Percentiles rank a stretch among this genome's conserved stretches.
Evolutionary conservation across 495 filamentous ascomycete species (phyloP).

Genomic region (Poronia punctata): DNA sequence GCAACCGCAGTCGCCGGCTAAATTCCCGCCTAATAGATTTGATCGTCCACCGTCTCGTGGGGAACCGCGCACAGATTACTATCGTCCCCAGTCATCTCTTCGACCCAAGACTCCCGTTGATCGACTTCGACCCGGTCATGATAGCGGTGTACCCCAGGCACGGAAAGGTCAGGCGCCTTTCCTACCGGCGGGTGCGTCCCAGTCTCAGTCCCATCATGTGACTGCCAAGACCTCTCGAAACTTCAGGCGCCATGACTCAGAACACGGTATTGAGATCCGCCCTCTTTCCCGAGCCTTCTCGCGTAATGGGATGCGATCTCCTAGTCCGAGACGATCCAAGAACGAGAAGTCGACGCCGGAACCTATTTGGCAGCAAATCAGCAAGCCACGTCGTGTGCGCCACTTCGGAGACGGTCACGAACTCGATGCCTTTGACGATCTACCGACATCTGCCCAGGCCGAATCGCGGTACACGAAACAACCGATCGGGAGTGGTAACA

Average conservation of each 20-base stretch:
- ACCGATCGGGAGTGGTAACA: constrained; percentile 64
- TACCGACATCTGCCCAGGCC: constrained; percentile 76
- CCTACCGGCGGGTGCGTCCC: constrained; percentile 68
- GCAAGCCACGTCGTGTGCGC: constrained; percentile 62
- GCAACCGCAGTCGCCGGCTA: constrained; percentile 38
- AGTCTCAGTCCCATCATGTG: constrained; percentile 71
- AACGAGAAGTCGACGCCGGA: constrained; percentile 35
- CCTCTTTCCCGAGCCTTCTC: constrained; percentile 50
- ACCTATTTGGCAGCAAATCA: constrained; percentile 50
- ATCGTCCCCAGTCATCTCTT: constrained; percentile 36
- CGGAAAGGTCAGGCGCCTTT: constrained; percentile 67
- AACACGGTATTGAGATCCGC: constrained; percentile 47
- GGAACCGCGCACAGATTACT: constrained; percentile 26
- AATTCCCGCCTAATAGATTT: constrained; percentile 35
- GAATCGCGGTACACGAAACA: constrained; percentile 79
- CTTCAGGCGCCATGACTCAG: constrained; percentile 69
- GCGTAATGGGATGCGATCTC: constrained; percentile 47
- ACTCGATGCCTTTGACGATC: constrained; percentile 86
- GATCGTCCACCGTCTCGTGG: constrained; percentile 45
- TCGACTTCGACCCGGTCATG: constrained; percentile 41
- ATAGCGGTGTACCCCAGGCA: constrained; percentile 44
- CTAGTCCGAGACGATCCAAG: constrained; percentile 42
- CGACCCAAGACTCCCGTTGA: constrained; percentile 72
- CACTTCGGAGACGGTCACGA: constrained; percentile 91
- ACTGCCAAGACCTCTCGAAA: constrained; percentile 61